A percentile compares a stretch with the other conserved stretches of the same genome.
phyloP scores from a whole-genome alignment of 192 early-diverging fungal species.

The Gamsiella multidivaricata region DNA sequence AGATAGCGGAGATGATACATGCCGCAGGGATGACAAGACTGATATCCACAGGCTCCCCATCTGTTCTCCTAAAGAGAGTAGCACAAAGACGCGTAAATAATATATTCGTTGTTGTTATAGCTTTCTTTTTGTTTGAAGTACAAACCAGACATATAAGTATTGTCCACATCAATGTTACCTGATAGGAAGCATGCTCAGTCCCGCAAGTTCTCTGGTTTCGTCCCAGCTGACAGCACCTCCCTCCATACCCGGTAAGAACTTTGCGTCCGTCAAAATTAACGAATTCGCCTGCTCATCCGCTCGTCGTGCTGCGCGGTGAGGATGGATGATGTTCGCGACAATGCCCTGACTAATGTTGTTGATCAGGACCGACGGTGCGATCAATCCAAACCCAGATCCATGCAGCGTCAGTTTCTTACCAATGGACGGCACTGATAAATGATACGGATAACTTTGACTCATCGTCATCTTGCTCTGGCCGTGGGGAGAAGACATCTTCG shows the following conservation, averaged over 20 bases:
- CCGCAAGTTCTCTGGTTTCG: constrained; percentile 46
- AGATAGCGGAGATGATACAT: constrained; percentile 45
- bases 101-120: neutral
- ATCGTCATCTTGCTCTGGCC: neutral
- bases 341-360: constrained; percentile 56
- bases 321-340: constrained; percentile 50
- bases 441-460: constrained; percentile 15
- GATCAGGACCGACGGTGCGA: constrained; percentile 50
- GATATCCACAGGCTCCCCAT: constrained; percentile 55
- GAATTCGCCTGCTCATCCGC: constrained; percentile 37
- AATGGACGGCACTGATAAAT: constrained; percentile 32
- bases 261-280: constrained; percentile 45
- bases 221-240: constrained; percentile 51
- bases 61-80: constrained; percentile 40
- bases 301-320: constrained; percentile 42
- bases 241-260: constrained; percentile 57
- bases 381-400: constrained; percentile 53
- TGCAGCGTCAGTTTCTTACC: constrained; percentile 45
- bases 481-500: neutral
- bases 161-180: constrained; percentile 17
- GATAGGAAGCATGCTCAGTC: constrained; percentile 50
- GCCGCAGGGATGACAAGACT: constrained; percentile 50
- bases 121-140: neutral
- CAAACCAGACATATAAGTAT: neutral
- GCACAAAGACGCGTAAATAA: neutral